Base-by-base conservation (phyloP, 352 stramenopile species). In the Thalassiosira sp. region DNA sequence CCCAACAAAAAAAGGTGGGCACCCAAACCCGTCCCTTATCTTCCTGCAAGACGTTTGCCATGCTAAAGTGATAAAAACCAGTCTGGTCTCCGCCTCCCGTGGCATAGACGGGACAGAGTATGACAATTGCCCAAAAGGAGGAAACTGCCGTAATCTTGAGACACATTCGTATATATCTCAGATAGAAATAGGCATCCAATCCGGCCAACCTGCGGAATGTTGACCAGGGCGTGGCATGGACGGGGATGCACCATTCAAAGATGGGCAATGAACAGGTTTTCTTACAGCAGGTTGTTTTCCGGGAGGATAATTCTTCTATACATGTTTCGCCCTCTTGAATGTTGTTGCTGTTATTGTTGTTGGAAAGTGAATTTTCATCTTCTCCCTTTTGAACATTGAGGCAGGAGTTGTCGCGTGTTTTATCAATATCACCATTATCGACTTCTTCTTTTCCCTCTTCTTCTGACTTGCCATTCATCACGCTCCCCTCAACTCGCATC, bases 161-260 rank as follows among this genome's bases (percentile, higher is more conserved):
- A 71, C 75, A 85, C 76, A 92, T 89, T 53, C 84, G 72, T 60
- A 92, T 85, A 43, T 89, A 92, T 24, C 88, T 43, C 13, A 93
- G 64, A 72, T 89, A 93, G 63, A 93, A 92, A 60, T 93, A 93
- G 27, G 79, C 86, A 82, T 93, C 88, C 2, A 93, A 68, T 37
- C 88, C 88, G 5, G 78, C 79, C 5, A 82, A 69, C n/a, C 87
- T 64, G 18, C 82, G 73, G n/a, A 89, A 78, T 28, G 70, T 86
- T 5, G 59, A 62, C 87, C 87, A 92, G 6, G 82, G 77, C 3
- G 89, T 80, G 45, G 53, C 64, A 58, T 89, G 84, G 1, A 92
- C 81, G 13, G 76, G 79, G 8, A 18, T 35, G 18, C 88, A 62
- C 87, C 87, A 92, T 65, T 90, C 80, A 6, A 89, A 62, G n/a